Evolutionary conservation across 257 asterid genomes (phyloP), one percentile per base, ranked within the genome.

Genomic region (Misopates orontium): DNA sequence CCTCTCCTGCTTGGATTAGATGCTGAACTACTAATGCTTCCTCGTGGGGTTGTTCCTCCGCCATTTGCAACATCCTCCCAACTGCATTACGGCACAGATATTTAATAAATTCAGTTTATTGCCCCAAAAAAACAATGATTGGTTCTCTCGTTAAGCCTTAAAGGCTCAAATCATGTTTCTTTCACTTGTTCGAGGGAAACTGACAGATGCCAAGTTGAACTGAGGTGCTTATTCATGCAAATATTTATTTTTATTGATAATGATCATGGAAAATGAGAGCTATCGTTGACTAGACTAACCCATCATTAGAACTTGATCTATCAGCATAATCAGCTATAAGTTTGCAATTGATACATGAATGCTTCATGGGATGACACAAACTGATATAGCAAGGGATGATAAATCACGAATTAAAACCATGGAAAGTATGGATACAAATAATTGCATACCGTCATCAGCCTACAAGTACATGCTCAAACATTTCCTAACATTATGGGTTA

Each of bases 51-150:
- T 28, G 86, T 65, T 66, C 81, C 78, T 19, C 89, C 92, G 48
- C 72, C 79, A 24, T 50, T 76, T 24, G 79, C 56, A 61, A 70
- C 72, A 55, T 90, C 97, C 71, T 90, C 95, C 99, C 99, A 90
- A 62, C 99, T 90, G 87, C 78, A 77, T 60, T 62, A n/a, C 0
- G 55, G 21, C 5, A 15, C 69, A 67, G 63, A 71, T 36, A 66
- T 18, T 17, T 59, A 45, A 45, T 42, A 67, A 73, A 21, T 40
- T 39, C 51, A 21, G 36, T 18, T 25, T 15, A 39, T 56, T 18
- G 31, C 15, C 23, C 20, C 71, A 10, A 45, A 31, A 60, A 22
- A 19, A 66, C 18, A 64, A 28, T 41, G 31, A 47, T n/a, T 16
- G 3, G 20, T 44, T 62, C 16, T 49, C 21, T 51, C 22, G 48